Evolutionary conservation across 345 rosid species (phyloP), one percentile per base, ranked within the genome.

Genomic region (Ailanthus altissimus): DNA sequence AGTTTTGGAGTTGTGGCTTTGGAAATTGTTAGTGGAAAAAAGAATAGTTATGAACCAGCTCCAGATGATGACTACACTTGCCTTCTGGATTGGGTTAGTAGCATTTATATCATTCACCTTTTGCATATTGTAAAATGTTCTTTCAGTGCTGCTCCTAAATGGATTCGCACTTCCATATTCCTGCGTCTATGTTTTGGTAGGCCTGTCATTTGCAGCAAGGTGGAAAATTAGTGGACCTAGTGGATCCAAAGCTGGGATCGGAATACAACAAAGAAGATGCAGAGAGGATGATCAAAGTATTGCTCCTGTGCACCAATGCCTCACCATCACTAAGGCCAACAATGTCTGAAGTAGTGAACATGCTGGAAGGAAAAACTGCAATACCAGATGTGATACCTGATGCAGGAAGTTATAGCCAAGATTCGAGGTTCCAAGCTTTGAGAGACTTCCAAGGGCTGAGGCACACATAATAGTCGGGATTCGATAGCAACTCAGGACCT

Each of bases 1-100:
- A 89, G 90, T 78, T 89, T 89, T 25, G 90, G 89, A 26, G 78
- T 89, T 0, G 84, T 87, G 8, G 90, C 86, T 25, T 63, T 87
- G 79, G 89, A 87, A 79, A 84, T 89, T 2, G 81, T 70, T 51
- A 83, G 82, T 53, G 90, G 92, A 4, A 81, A 77, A 70, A 75
- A 67, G 66, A 85, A 87, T 5, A 83, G 72, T 28, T 77, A 71
- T 77, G 77, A 65, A 1, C 85, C 89, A 5, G 79, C 73, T 3
- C 46, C 78, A 8, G 75, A 63, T 23, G 15, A 18, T 20, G 67
- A 85, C 13, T 80, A 20, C 2, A 74, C 82, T 56, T 85, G 88
- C 70, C 89, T 87, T 75, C 81, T 89, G 1, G 90, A 89, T 60
- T 84, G 86, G 88, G 92, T 89, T 84, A 67, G 36, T 50, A 58